These are phyloP conservation scores for Globisporangium emineosum DNA, from an alignment of 352 stramenopile species.

Conservation along the genomic window DNA sequence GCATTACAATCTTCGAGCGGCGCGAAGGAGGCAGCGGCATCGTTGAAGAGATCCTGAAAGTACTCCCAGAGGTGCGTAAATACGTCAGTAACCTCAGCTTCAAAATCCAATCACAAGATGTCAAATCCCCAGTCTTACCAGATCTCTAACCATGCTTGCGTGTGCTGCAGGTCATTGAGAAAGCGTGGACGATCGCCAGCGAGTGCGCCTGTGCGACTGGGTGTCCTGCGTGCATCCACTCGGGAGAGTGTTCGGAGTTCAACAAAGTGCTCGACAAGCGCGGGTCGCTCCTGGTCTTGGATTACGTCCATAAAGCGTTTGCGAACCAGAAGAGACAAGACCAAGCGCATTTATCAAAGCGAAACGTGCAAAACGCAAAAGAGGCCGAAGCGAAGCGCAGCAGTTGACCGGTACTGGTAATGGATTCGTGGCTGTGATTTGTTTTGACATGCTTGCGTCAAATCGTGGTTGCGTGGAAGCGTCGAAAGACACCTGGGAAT, in stretches of 20 bases:
- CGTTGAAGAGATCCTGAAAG: slow-evolving; percentile 67
- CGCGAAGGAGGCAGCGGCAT: slow-evolving; percentile 87
- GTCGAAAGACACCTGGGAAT: too few relatives aligned
- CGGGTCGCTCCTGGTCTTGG: slow-evolving; percentile 67
- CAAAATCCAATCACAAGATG: too few relatives aligned
- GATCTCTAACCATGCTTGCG: not conserved
- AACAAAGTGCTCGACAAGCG: slow-evolving; percentile 89
- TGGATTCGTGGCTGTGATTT: too few relatives aligned
- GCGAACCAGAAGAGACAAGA: not conserved
- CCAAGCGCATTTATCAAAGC: not conserved
- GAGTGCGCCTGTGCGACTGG: slow-evolving; percentile 76
- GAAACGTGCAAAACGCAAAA: not conserved
- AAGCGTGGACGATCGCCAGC: slow-evolving; percentile 60
- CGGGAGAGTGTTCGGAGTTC: slow-evolving; percentile 81
- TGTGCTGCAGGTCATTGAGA: slow-evolving; percentile 37
- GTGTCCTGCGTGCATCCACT: slow-evolving; percentile 89
- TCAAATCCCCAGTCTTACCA: not conserved
- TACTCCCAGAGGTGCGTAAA: slow-evolving; percentile 50
- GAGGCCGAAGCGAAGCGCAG: too few relatives aligned
- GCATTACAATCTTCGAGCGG: slow-evolving; percentile 87
- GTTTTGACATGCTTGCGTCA: too few relatives aligned
- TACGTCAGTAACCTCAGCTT: too few relatives aligned
- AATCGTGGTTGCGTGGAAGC: too few relatives aligned
- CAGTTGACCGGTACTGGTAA: too few relatives aligned
- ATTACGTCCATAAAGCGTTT: slow-evolving; percentile 33